phyloP scores from a whole-genome alignment of 768 basidiomycete species.

The Phlebiopsis flavidoalba region DNA sequence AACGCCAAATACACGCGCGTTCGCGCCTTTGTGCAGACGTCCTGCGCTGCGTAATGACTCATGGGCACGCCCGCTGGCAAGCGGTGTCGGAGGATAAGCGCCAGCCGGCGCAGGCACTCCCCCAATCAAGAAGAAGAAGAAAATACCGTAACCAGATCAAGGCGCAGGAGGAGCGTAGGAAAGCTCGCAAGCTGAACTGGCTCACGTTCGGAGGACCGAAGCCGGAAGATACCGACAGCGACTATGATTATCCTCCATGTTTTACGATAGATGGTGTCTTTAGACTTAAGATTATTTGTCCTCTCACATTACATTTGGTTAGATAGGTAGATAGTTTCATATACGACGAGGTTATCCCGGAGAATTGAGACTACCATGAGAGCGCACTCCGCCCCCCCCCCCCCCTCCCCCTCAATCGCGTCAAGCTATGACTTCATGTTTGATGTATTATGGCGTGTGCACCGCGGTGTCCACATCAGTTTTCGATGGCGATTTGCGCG shows the following conservation, averaged over 20 bases:
- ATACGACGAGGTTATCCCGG: background rate
- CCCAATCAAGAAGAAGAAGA: constrained; percentile 79
- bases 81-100: constrained; percentile 67
- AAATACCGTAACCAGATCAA: constrained; percentile 83
- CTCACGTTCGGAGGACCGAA: constrained; percentile 75
- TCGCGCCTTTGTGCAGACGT: constrained; percentile 69
- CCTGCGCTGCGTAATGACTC: constrained; percentile 62
- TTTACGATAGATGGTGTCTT: background rate
- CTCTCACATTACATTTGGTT: background rate
- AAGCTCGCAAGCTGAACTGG: constrained; percentile 78
- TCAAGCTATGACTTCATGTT: too few species aligned
- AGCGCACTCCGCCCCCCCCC: too few species aligned
- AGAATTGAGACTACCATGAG: background rate
- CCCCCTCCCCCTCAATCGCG: too few species aligned
- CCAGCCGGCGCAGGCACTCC: constrained; percentile 29
- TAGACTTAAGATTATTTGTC: background rate
- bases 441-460: too few species aligned
- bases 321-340: background rate
- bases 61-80: constrained; percentile 73
- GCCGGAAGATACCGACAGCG: constrained; percentile 73
- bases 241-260: constrained; percentile 11
- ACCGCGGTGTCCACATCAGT: too few species aligned
- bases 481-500: too few species aligned
- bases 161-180: constrained; percentile 80
- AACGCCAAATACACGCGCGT: constrained; percentile 62